Base-by-base conservation (phyloP, 208 protist genomes). In the Leishmania tropica region DNA sequence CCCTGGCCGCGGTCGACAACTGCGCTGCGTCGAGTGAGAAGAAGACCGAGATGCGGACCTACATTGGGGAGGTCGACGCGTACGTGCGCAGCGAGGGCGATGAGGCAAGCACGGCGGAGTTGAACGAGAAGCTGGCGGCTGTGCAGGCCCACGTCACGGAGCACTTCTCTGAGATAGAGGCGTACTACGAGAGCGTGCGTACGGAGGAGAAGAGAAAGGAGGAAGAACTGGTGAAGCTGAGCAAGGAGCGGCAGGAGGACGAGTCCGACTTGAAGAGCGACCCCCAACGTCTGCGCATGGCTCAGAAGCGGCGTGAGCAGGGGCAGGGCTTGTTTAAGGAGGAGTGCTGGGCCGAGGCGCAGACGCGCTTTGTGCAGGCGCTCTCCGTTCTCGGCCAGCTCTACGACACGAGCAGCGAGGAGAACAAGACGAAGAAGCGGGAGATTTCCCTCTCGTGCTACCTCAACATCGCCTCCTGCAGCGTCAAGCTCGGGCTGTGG, bases 401-500 rank as follows among this genome's bases (percentile, higher is more conserved):
- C 28, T 95, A 95, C 85, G 91, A 96, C 88, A 77, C 80, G 7
- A 85, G 76, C 47, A 88, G 81, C 67, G 88, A 89, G 76, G 89
- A 95, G 81, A 93, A 86, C 83, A 83, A 80, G 81, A 75, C 70
- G 11, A 85, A 87, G 81, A 89, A 88, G 75, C 73, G 62, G 58
- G 86, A 89, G 70, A 93, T 95, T 42, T 83, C 88, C n/a, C 90
- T 96, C 31, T 94, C 89, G 47, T 96, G 93, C 85, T 88, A 96
- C 85, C 84, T 96, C 65, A 96, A 96, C 85, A 96, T 95, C 53
- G 89, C 93, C 73, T 93, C 89, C 37, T 93, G 90, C 84, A 91
- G 87, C 75, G 86, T 93, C 24, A 94, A 94, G 77, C 83, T 93
- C 15, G 84, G 86, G 65, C 53, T 93, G 51, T 96, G 90, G 91